Base-by-base conservation (phyloP, 208 protist species). In the Trypanosoma mega region DNA sequence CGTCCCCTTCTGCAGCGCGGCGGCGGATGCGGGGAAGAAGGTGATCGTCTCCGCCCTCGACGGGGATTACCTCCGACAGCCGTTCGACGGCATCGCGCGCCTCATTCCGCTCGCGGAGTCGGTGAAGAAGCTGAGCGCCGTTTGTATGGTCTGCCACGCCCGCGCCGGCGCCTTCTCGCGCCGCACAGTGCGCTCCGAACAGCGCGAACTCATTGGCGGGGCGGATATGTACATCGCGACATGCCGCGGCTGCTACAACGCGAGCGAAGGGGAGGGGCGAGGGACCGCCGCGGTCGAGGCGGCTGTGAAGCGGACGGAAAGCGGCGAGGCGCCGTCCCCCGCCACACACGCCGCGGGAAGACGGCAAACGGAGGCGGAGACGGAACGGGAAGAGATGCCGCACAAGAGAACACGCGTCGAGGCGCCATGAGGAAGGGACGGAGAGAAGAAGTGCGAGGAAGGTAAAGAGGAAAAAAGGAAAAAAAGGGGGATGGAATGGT, bases 41-140 rank as follows among this genome's bases (percentile, higher is more conserved):
- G 96, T 99, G 0, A 84, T 98, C 50, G 85, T 99, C 5, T 84
- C 92, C 7, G 94, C 96, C 1, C 78, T 99, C 1, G 94, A 98
- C 64, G 96, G 95, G 7, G 93, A 92, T 47, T 98, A 96, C 73
- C 76, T 71, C 29, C 82, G 95, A 39, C 85, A 87, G 64, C 89
- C 92, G 3, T 98, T 98, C 66, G 80, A 69, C 8, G 60, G 73
- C 3, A 80, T 98, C 4, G 72, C 90, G n/a, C 52, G 87, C 24
- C 73, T 99, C 2, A 70, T 98, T 6, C 83, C 95, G 3, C 66
- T 83, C 29, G 80, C 80, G 43, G 96, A 98, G 67, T 68, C 53
- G 2, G 80, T 98, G 34, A 78, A 82, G 23, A 98, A 98, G 73
- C 66, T 99, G 0, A 81, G 74, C 14, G 91, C 96, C 5, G 87